Conservation (phyloP, 495 filamentous ascomycete genomes). For the Halenospora varia region DNA sequence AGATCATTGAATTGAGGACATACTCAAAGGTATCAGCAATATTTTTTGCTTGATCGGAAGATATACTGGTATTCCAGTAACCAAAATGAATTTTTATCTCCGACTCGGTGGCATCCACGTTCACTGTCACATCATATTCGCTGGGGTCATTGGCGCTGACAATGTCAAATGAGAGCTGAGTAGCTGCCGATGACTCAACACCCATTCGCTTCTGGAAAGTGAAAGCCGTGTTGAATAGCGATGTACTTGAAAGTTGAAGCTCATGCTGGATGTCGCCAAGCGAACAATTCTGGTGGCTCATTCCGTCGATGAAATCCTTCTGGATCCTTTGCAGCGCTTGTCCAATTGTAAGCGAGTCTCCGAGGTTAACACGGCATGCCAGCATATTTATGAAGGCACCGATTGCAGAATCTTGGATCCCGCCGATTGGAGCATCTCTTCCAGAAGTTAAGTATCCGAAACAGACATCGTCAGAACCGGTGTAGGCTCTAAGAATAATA, state of each 20-base stretch:
- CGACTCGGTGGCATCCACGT: slow-evolving; percentile 1
- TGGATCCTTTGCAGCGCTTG: background rate
- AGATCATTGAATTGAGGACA: slow-evolving; percentile 1
- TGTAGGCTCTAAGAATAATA: slow-evolving; percentile 48
- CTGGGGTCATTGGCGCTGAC: background rate
- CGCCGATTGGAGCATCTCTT: slow-evolving; percentile 16
- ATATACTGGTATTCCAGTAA: slow-evolving; percentile 1
- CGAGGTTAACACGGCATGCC: slow-evolving; percentile 2
- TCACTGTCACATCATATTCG: slow-evolving; percentile 6
- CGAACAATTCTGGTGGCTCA: slow-evolving; percentile 5
- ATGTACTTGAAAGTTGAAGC: slow-evolving; percentile 2
- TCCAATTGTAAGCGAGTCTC: background rate
- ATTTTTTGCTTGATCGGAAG: background rate
- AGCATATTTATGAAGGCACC: slow-evolving; percentile 18
- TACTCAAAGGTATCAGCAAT: slow-evolving; percentile 6
- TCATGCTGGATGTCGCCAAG: slow-evolving; percentile 7
- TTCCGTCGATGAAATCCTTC: background rate
- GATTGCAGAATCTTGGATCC: slow-evolving; percentile 22
- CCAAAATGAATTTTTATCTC: slow-evolving; percentile 1
- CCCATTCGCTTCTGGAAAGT: slow-evolving; percentile 2
- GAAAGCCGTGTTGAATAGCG: slow-evolving; percentile 7
- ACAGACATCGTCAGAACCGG: slow-evolving; percentile 47
- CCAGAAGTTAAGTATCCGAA: slow-evolving; percentile 41
- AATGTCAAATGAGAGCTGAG: background rate
- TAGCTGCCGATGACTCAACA: background rate